Percentiles rank a stretch among this genome's conserved stretches.
phyloP scores from a whole-genome alignment of 2,329 filamentous ascomycete genomes.

The Dothistroma pini region DNA sequence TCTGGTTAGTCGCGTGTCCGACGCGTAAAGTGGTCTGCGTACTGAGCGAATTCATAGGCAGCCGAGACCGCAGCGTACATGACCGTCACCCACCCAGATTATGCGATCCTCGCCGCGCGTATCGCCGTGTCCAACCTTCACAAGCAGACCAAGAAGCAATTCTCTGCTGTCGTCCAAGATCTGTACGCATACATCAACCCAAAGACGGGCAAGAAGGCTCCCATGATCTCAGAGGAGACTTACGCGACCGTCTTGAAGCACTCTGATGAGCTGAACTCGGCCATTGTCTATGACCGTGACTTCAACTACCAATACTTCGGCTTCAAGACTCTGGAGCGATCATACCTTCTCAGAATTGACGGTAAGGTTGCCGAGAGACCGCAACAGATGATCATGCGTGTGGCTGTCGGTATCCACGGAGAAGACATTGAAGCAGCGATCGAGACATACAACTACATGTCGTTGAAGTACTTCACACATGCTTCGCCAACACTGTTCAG shows the following conservation, averaged over 20 bases:
- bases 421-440: slow-evolving; percentile 91
- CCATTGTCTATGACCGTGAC: slow-evolving; percentile 97
- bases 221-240: slow-evolving; percentile 90
- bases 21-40: slow-evolving; percentile 1
- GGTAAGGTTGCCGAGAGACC: slow-evolving; percentile 96
- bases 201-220: slow-evolving; percentile 75
- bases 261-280: slow-evolving; percentile 95
- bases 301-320: slow-evolving; percentile 99
- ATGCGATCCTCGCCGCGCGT: slow-evolving; percentile 95
- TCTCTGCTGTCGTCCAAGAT: slow-evolving; percentile 90
- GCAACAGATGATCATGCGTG: slow-evolving; percentile 99
- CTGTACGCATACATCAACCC: slow-evolving; percentile 96
- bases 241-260: slow-evolving; percentile 95
- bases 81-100: slow-evolving; percentile 99
- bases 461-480: slow-evolving; percentile 96
- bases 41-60: slow-evolving; percentile 56
- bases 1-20: slow-evolving; percentile 61
- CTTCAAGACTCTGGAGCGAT: slow-evolving; percentile 98
- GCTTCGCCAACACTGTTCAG: slow-evolving; percentile 98
- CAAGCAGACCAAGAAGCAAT: slow-evolving; percentile 99
- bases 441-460: slow-evolving; percentile 99
- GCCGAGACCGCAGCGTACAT: slow-evolving; percentile 99
- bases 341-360: slow-evolving; percentile 91
- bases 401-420: slow-evolving; percentile 93
- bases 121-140: slow-evolving; percentile 99